Evolutionary conservation across 2,329 filamentous ascomycete genomes (phyloP), one percentile per base, ranked within the genome.

Genomic region (Cordyceps fumosorosea): DNA sequence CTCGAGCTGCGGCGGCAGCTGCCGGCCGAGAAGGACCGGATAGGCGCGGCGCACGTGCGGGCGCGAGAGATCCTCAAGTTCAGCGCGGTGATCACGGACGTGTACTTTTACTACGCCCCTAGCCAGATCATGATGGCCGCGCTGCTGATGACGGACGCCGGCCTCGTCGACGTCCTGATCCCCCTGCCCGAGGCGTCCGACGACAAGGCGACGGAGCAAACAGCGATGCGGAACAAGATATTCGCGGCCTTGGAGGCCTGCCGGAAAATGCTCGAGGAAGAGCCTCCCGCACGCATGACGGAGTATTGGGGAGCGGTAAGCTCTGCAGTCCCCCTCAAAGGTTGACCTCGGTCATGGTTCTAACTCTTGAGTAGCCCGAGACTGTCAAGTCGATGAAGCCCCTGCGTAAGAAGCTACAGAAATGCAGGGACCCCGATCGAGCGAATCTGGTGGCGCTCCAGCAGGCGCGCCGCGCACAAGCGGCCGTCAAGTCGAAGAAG

Each of bases 21-120:
- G 0, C 83, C 86, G 26, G 84, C 87, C 1, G 83, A 87, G 56
- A 80, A 80, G 55, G 69, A 73, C 11, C 76, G 81, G 29, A 76
- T 86, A 34, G 76, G 76, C 55, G 80, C 80, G 12, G 91, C 91
- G 0, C 92, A 96, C 71, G 80, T 80, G n/a, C 83, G 82, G 58
- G 89, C 93, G 0, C 84, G 89, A 48, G 84, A 87, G 22, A 81
- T 91, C 53, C 83, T 96, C 60, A 91, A 91, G 71, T 89, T 87
- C 60, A 89, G 90, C 62, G 90, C 92, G 0, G 79, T 96, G 56
- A 82, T 97, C 64, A 96, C 93, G 29, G 95, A 99, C 69, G 92
- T 86, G n/a, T 98, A 98, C 77, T 97, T 98, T 76, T 89, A 96
- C 74, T 98, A 90, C 76, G 93, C 93, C 0, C 95, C 95, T 0